A percentile compares a stretch with the other conserved stretches of the same genome.
Evolutionary conservation across 2,329 filamentous ascomycete genomes (phyloP).

Genomic region (Pseudogymnoascus verrucosus): DNA sequence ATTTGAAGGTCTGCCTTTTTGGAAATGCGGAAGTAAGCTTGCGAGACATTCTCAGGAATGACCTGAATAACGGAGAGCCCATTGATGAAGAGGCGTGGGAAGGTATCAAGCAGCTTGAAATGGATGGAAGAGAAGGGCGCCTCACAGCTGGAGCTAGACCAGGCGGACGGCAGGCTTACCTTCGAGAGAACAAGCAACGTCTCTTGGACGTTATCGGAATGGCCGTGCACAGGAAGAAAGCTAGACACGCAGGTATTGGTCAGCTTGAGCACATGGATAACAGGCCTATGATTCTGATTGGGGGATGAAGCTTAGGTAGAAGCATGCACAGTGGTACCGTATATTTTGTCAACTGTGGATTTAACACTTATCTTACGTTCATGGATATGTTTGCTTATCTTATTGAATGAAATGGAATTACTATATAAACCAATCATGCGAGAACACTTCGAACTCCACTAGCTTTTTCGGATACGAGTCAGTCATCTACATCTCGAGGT

Average conservation of each 20-base stretch:
- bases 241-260: slow-evolving; percentile 87
- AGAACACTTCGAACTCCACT: not conserved
- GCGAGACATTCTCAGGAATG: slow-evolving; percentile 74
- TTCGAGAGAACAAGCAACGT: slow-evolving; percentile 64
- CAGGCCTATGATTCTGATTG: slow-evolving; percentile 97
- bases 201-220: slow-evolving; percentile 78
- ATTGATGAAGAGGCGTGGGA: slow-evolving; percentile 73
- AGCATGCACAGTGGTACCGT: not conserved
- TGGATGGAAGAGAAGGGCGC: slow-evolving; percentile 45
- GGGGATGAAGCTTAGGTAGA: slow-evolving; percentile 64
- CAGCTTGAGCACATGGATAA: slow-evolving; percentile 96
- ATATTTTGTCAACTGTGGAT: not conserved
- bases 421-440: not conserved
- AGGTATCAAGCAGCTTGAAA: slow-evolving; percentile 64
- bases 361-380: not conserved
- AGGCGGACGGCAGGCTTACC: slow-evolving; percentile 34
- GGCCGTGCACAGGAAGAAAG: slow-evolving; percentile 92
- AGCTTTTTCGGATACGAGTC: not conserved
- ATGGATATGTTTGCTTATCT: not conserved
- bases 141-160: slow-evolving; percentile 27
- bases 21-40: slow-evolving; percentile 90
- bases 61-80: slow-evolving; percentile 62
- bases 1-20: slow-evolving; percentile 93
- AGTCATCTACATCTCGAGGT: slow-evolving; percentile 4
- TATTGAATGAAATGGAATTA: not conserved